A percentile compares a stretch with the other conserved stretches of the same genome.
phyloP scores from a whole-genome alignment of 371 early-diverging fungal genomes.

The Encephalitozoon romaleae region DNA sequence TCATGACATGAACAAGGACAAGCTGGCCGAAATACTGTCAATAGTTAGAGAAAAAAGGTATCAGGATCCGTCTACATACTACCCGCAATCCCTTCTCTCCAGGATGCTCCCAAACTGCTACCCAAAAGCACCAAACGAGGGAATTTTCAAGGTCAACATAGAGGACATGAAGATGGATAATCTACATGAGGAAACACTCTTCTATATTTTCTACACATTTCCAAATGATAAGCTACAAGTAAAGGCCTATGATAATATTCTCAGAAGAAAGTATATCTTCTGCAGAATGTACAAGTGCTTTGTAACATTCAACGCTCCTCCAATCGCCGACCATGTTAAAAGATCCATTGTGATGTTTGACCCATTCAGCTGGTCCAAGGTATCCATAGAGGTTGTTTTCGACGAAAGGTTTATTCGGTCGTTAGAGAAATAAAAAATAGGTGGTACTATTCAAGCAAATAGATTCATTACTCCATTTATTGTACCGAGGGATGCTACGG shows the following conservation, averaged over 20 bases:
- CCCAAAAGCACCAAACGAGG: conserved; percentile 1
- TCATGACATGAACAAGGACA: background rate
- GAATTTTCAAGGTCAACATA: conserved; percentile 6
- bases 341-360: conserved; percentile 45
- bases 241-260: conserved; percentile 77
- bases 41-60: background rate
- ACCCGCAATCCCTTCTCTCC: background rate
- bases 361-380: conserved; percentile 50
- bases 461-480: background rate
- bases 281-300: conserved; percentile 66
- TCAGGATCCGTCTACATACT: background rate
- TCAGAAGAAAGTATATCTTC: conserved; percentile 75
- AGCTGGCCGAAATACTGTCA: conserved; percentile 5
- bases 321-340: conserved; percentile 39
- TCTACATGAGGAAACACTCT: conserved; percentile 72
- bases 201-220: conserved; percentile 82
- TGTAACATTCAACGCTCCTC: conserved; percentile 12
- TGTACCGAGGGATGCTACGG: background rate
- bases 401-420: conserved; percentile 45
- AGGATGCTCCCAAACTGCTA: conserved; percentile 29
- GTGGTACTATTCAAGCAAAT: background rate
- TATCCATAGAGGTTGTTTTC: conserved; percentile 35
- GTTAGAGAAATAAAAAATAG: conserved; percentile 3
- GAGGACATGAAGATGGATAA: conserved; percentile 15
- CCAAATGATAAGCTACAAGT: conserved; percentile 75